Percentiles rank a stretch among this genome's conserved stretches.
Evolutionary conservation across 306 rosid genomes (phyloP).

Genomic region (Potentilla sterilis): DNA sequence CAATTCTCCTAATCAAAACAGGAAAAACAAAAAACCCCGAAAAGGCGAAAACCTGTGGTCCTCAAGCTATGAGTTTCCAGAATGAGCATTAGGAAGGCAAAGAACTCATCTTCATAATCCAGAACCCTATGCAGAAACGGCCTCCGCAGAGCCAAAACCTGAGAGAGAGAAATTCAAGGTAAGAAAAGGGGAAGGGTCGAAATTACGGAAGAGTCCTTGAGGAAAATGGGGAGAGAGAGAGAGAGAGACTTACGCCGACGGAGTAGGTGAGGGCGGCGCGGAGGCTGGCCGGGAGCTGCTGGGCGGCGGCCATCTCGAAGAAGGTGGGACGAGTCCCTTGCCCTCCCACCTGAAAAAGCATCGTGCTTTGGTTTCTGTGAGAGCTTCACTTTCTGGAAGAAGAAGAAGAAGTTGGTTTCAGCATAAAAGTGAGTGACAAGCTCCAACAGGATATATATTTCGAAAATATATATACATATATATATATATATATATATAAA

Average conservation of each 20-base stretch:
- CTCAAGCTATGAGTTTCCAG: conserved; percentile 87
- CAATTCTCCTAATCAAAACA: not conserved
- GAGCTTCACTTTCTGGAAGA: not conserved
- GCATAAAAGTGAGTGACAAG: not conserved
- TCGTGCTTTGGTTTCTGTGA: conserved; percentile 12
- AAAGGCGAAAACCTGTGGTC: conserved; percentile 47
- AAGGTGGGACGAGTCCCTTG: conserved; percentile 97
- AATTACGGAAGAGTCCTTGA: not conserved
- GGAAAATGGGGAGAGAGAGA: not conserved
- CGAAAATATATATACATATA: no score
- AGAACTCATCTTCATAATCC: conserved; percentile 84
- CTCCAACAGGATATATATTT: no score
- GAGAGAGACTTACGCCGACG: conserved; percentile 51
- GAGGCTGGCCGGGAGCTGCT: conserved; percentile 89
- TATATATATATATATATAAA: no score
- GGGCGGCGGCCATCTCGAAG: conserved; percentile 99
- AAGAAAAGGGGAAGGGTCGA: not conserved
- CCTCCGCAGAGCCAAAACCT: conserved; percentile 75
- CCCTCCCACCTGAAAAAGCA: conserved; percentile 97
- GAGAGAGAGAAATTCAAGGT: not conserved
- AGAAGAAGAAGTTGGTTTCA: not conserved
- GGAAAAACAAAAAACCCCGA: not conserved
- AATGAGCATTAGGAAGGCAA: conserved; percentile 71
- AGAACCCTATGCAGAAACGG: conserved; percentile 66
- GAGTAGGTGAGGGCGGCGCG: conserved; percentile 90